These are phyloP conservation scores for Rhodotorula graminis DNA, from an alignment of 768 basidiomycete species.

Conservation along the genomic window DNA sequence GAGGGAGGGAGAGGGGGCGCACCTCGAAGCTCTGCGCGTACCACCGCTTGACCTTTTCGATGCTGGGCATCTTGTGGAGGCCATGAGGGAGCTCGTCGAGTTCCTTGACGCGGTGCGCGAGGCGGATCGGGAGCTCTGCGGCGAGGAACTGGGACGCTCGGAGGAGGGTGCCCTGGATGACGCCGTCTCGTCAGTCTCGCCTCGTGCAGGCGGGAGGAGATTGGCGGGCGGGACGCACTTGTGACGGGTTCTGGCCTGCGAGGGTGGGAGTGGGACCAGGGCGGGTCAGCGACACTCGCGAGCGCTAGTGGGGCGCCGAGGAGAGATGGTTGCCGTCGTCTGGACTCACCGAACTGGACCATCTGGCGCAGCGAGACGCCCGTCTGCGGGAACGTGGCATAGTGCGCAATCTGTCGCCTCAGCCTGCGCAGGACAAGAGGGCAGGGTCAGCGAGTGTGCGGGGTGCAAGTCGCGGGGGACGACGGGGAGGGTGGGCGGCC, in stretches of 20 bases:
- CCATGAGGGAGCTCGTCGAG: conserved; percentile 90
- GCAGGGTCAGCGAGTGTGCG: too few species aligned
- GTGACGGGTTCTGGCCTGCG: conserved; percentile 70
- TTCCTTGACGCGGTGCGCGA: conserved; percentile 94
- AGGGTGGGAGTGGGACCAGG: background rate
- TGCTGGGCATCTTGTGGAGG: conserved; percentile 82
- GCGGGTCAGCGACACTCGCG: background rate
- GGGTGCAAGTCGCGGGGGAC: too few species aligned
- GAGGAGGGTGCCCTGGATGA: conserved; percentile 71
- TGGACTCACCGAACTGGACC: conserved; percentile 68
- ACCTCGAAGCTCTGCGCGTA: conserved; percentile 99
- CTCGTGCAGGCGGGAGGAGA: fast-evolving
- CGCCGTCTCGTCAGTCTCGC: conserved; percentile 36
- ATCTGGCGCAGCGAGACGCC: conserved; percentile 96
- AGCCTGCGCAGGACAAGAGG: conserved; percentile 12
- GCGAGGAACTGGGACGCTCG: conserved; percentile 83
- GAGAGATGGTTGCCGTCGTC: background rate
- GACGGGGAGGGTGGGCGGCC: background rate
- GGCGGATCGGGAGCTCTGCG: conserved; percentile 89
- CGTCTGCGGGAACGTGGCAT: conserved; percentile 57
- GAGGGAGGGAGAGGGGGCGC: conserved; percentile 41
- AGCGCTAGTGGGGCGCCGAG: background rate
- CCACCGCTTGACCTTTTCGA: conserved; percentile 92
- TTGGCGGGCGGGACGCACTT: conserved; percentile 10
- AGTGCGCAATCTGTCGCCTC: conserved; percentile 41